These are phyloP conservation scores for Blastocystis sp. DNA, from an alignment of 352 stramenopile species.

Conservation along the genomic window DNA sequence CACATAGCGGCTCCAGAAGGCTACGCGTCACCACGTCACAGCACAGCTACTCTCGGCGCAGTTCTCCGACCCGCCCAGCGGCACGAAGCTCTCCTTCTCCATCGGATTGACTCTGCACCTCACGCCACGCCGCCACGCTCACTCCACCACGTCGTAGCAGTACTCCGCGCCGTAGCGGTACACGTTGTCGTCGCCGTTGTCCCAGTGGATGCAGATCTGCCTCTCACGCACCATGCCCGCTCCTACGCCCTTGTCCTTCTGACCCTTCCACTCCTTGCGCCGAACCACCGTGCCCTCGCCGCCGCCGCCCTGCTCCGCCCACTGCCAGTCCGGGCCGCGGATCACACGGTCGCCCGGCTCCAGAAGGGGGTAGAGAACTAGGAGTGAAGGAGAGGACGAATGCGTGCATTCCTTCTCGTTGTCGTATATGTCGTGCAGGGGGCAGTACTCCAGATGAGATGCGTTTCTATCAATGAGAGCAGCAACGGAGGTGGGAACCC, in stretches of 20 bases:
- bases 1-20: constrained; percentile 68
- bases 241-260: constrained; percentile 33
- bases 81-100: constrained; percentile 54
- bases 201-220: constrained; percentile 60
- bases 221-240: background rate
- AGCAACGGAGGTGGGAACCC: background rate
- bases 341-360: constrained; percentile 42
- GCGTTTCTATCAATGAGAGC: background rate
- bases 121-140: background rate
- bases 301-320: constrained; percentile 37
- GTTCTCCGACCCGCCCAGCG: background rate
- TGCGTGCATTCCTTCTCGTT: constrained; percentile 42
- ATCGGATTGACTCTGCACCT: constrained; percentile 36
- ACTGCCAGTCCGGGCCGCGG: constrained; percentile 64
- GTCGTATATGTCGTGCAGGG: constrained; percentile 68
- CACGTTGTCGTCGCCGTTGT: constrained; percentile 53
- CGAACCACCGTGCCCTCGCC: constrained; percentile 63
- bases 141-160: constrained; percentile 67
- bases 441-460: constrained; percentile 63
- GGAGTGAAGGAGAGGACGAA: background rate
- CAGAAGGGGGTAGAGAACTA: constrained; percentile 61
- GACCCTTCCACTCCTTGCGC: constrained; percentile 65
- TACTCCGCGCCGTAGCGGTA: constrained; percentile 66
- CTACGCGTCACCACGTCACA: background rate
- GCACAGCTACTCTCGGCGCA: constrained; percentile 24